phyloP scores from a whole-genome alignment of 306 rosid species.

The Begonia peltatifolia region DNA sequence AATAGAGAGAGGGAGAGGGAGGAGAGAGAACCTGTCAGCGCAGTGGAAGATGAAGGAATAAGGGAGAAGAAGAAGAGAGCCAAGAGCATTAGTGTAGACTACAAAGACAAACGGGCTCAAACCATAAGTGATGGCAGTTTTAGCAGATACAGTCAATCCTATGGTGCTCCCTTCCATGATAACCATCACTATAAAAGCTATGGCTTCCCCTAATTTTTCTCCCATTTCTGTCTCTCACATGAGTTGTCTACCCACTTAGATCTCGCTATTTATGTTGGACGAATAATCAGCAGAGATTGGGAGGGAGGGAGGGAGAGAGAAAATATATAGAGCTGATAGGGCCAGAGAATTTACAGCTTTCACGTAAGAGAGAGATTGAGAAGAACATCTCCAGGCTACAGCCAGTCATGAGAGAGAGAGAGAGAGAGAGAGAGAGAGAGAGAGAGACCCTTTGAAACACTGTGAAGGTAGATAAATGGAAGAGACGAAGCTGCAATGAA shows the following conservation, averaged over 20 bases:
- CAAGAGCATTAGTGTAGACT: constrained; percentile 40
- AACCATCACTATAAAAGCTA: constrained; percentile 47
- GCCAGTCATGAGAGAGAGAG: constrained; percentile 1
- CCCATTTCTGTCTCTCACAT: constrained; percentile 11
- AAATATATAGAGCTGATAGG: not conserved
- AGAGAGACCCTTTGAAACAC: constrained; percentile 16
- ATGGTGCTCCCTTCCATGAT: constrained; percentile 57
- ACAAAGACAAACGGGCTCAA: constrained; percentile 62
- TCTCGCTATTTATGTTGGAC: not conserved
- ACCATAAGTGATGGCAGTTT: constrained; percentile 47
- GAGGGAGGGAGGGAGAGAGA: not conserved
- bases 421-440: not conserved
- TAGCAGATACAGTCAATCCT: constrained; percentile 49
- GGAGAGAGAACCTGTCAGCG: constrained; percentile 20
- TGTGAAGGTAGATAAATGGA: constrained; percentile 14
- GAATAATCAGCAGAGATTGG: too few relatives aligned
- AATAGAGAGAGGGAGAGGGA: not conserved
- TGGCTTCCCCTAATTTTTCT: constrained; percentile 16
- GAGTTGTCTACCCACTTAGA: not conserved
- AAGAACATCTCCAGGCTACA: not conserved
- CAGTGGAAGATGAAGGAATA: constrained; percentile 32
- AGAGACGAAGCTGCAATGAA: not conserved
- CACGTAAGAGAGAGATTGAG: too few relatives aligned
- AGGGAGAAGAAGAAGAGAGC: constrained; percentile 40
- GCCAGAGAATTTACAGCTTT: too few relatives aligned